Evolutionary conservation across 2,329 filamentous ascomycete species (phyloP), one percentile per base, ranked within the genome.

Genomic region (Neospermospora avenae): DNA sequence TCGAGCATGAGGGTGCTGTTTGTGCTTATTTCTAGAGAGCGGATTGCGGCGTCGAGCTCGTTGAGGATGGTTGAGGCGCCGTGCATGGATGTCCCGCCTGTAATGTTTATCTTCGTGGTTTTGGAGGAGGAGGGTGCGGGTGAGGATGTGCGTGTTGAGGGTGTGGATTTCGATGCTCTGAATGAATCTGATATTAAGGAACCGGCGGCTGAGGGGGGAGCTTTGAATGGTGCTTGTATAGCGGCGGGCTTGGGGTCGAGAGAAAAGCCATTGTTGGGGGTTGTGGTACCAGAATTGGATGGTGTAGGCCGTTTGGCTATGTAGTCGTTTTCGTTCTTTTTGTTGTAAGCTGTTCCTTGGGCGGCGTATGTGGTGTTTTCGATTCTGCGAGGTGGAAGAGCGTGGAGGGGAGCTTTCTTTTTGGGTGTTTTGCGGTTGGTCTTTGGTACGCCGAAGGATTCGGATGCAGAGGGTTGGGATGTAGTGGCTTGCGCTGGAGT

Each of bases 1-100:
- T 85, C 78, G 62, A 82, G 80, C 77, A 77, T 41, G 80, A 92
- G 76, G 0, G 86, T 84, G 0, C 92, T 91, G 71, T 97, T 97
- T 2, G 93, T 97, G 55, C 90, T 89, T n/a, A 96, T 83, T 73
- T 99, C 95, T 6, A 99, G 83, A 2, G 88, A 83, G 24, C 92
- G 87, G 66, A 99, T 98, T 4, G 93, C 93, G 1, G 91, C 87
- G 66, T 90, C 86, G 1, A 90, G 76, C 68, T 89, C 86, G 16
- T 84, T 84, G 18, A 95, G 78, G 0, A 87, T 85, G 1, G 87
- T 88, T 0, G 89, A 91, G 39, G 88, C 85, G 16, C 91, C 90
- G 58, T 91, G 87, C 90, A 95, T 95, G 1, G 90, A 85, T 10
- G 84, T 87, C 13, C 91, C 91, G 44, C 91, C 91, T 0, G 89